Evolutionary conservation across 495 filamentous ascomycete species (phyloP), one percentile per base, ranked within the genome.

Genomic region (Aspergillus hancockii): DNA sequence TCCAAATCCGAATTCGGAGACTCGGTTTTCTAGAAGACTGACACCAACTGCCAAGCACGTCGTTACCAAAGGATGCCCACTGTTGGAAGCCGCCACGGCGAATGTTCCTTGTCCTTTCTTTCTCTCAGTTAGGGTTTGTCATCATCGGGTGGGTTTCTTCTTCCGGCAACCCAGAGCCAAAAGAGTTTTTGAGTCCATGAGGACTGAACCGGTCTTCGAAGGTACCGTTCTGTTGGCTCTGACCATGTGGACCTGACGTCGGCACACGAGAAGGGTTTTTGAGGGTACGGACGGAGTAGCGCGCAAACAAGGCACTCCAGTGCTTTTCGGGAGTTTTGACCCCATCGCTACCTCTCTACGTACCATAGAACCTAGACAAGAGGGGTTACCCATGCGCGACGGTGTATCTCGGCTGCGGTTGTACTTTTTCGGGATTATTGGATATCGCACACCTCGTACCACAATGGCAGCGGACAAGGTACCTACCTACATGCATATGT

Each of bases 171-270:
- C 38, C 38, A 41, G 32, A 36, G 13, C 32, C 32, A 36, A 36
- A 36, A 5, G 8, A 36, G 10, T 2, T 5, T 36, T 9, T 9
- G 13, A 36, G 16, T 14, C 38, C 43, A 58, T 52, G 49, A 58
- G 49, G 34, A 40, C 40, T 55, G 54, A 55, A 55, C 56, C 49
- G 41, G 18, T 49, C 54, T 57, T 45, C 31, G 14, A 23, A 18
- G 25, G 40, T 32, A n/a, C 38, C 28, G n/a, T 38, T 43, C 31
- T 41, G 18, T 28, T 36, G 54, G 52, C 28, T 49, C 43, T 50
- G 25, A 49, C 66, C 63, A 65, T 68, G 66, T 68, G 66, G 66
- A 59, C 60, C 59, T 68, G 66, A 68, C 63, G 63, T 68, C 63
- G 62, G 58, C 56, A 62, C 53, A 8, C 32, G 14, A 19, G n/a